Evolutionary conservation across 805 yeast species (phyloP).

Genomic region (Yarrowia yakushimensis): DNA sequence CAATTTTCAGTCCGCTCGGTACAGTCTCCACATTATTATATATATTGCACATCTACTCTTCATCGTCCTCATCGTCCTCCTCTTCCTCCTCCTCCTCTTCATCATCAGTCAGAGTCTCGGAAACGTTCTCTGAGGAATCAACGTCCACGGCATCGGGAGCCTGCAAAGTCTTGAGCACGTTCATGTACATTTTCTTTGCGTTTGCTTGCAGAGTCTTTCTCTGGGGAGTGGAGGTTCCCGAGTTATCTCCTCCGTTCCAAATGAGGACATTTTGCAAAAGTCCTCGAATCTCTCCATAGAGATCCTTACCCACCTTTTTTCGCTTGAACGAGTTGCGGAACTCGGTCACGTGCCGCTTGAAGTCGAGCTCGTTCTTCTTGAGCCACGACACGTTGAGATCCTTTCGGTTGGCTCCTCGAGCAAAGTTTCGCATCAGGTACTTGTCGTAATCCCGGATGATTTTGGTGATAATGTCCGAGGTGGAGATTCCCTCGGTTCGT

Average conservation of each 20-base stretch:
- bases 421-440: conserved; percentile 93
- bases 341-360: conserved; percentile 83
- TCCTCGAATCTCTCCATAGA: conserved; percentile 67
- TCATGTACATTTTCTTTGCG: conserved; percentile 14
- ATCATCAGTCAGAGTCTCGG: not conserved
- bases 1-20: too few relatives aligned
- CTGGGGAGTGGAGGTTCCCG: not conserved
- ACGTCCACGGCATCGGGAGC: conserved; percentile 29
- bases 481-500: conserved; percentile 93
- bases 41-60: not conserved
- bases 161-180: conserved; percentile 13
- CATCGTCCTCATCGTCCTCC: not conserved
- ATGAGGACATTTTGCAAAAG: conserved; percentile 32
- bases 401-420: conserved; percentile 94
- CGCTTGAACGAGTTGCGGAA: conserved; percentile 83
- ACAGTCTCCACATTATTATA: too few relatives aligned
- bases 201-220: conserved; percentile 24
- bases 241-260: conserved; percentile 4
- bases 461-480: conserved; percentile 92
- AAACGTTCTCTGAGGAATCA: not conserved
- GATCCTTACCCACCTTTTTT: conserved; percentile 63
- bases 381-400: conserved; percentile 97
- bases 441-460: conserved; percentile 95
- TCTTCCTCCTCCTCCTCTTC: conserved; percentile 1
- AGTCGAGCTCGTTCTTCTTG: conserved; percentile 91